Conservation (phyloP, 768 basidiomycete species). For the Termitomyces heimii region DNA sequence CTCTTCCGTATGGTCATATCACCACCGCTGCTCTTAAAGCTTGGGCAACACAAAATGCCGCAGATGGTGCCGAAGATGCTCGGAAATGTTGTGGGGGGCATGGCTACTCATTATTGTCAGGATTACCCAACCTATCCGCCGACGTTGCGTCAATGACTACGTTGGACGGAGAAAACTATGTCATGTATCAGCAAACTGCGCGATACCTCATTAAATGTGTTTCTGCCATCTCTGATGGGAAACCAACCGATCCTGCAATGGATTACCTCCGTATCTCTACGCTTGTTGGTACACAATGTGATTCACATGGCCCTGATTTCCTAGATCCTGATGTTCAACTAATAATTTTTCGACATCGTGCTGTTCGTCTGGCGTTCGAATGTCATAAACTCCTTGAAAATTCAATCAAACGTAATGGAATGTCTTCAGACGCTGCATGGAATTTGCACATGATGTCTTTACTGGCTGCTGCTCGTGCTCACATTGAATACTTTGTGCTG, state of each 20-base stretch:
- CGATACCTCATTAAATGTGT: constrained; percentile 18
- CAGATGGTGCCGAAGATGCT: constrained; percentile 20
- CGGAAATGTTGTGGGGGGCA: constrained; percentile 21
- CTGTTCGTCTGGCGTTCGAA: constrained; percentile 14
- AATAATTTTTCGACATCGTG: constrained; percentile 17
- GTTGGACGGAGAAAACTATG: constrained; percentile 17
- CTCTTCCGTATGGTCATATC: constrained; percentile 12
- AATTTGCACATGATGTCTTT: constrained; percentile 20
- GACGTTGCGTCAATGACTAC: constrained; percentile 15
- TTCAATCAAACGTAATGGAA: constrained; percentile 2
- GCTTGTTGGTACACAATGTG: not conserved
- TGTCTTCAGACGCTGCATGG: constrained; percentile 16
- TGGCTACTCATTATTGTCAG: constrained; percentile 19
- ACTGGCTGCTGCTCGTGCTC: constrained; percentile 19
- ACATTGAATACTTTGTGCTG: constrained; percentile 17
- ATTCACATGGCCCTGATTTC: constrained; percentile 8
- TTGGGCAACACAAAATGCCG: constrained; percentile 19
- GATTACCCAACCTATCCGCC: constrained; percentile 14
- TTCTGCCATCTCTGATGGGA: not conserved
- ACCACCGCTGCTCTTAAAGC: constrained; percentile 18
- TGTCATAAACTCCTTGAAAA: constrained; percentile 9
- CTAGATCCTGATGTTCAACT: constrained; percentile 12
- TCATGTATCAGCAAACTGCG: constrained; percentile 23
- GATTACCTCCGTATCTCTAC: constrained; percentile 4
- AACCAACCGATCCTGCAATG: constrained; percentile 3